Evolutionary conservation across 208 protist genomes (phyloP), one percentile per base, ranked within the genome.

Genomic region (Crithidia acanthocephali): DNA sequence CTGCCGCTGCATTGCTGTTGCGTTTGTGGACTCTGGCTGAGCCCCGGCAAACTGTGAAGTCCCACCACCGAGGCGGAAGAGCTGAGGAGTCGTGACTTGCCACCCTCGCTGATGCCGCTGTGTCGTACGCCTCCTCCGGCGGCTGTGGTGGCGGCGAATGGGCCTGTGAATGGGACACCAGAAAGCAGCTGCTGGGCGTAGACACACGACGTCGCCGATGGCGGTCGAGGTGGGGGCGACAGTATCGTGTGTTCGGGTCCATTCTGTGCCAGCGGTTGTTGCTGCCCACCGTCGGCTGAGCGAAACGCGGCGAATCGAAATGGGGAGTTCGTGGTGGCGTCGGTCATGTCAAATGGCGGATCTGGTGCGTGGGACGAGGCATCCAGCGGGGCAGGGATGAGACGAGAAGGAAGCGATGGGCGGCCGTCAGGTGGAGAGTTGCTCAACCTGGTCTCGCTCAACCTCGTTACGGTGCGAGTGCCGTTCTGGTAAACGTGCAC

Each of bases 401-500:
- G 30, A 30, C 44, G 61, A 10, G 47, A 56, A 13, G 20, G 2
- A 48, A 32, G 1, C 18, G 22, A 33, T 2, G 37, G 33, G 22
- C 2, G n/a, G 11, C 47, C 28, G 9, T 32, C 28, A 0, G 47
- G 37, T 42, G 37, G 13, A 13, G 61, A 53, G 28, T 47, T 63
- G 33, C 62, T 33, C 22, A 47, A 10, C 18, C 61, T 13, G n/a
- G 55, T 55, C 33, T 59, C 45, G 18, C 35, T 65, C 45, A 76
- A 9, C 16, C 37, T 63, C n/a, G 67, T 55, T 30, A 77, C 72
- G 13, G 72, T 61, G 16, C 57, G 72, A 0, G 6, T 35, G 0
- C 72, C 72, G 16, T 68, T 67, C 33, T 77, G 64, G 56, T 77
- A 77, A 4, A 72, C 65, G 30, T 71, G 58, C 23, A 77, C 23